Evolutionary conservation across 139 green algal species (phyloP).

Genomic region (Asterochloris erici): DNA sequence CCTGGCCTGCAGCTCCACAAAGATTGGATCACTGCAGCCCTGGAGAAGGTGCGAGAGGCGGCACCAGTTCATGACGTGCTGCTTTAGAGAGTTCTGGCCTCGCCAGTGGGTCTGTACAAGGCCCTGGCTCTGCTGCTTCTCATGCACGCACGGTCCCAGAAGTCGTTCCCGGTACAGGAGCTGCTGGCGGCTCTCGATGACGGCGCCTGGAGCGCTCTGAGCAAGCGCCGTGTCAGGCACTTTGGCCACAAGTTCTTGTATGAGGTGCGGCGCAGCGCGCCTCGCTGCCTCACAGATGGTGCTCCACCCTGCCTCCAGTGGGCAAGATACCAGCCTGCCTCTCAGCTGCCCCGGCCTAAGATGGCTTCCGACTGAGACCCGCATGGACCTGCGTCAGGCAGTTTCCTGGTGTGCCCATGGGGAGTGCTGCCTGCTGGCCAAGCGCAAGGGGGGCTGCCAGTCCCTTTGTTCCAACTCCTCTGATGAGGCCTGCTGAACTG

Average conservation of each 20-base stretch:
- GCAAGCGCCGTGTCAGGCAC: slow-evolving; percentile 82
- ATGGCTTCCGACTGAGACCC: neutral
- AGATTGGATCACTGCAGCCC: slow-evolving; percentile 52
- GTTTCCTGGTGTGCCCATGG: neutral
- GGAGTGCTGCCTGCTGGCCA: neutral
- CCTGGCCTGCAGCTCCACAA: slow-evolving; percentile 57
- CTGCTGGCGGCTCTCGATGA: slow-evolving; percentile 57
- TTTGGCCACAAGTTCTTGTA: slow-evolving; percentile 82
- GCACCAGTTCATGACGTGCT: neutral
- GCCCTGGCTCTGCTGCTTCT: neutral
- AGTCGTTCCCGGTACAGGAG: neutral
- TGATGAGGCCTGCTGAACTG: no score
- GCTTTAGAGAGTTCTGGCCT: neutral
- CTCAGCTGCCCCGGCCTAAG: neutral
- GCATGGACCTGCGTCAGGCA: neutral
- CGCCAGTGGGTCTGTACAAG: neutral
- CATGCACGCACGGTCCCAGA: neutral
- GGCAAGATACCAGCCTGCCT: neutral
- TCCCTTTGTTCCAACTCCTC: no score
- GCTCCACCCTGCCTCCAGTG: neutral
- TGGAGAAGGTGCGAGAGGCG: slow-evolving; percentile 10
- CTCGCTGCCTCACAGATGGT: neutral
- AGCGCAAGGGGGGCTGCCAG: no score
- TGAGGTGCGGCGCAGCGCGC: slow-evolving; percentile 17
- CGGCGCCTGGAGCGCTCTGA: slow-evolving; percentile 56